Percentiles rank a stretch among this genome's conserved stretches.
phyloP scores from a whole-genome alignment of 2,329 filamentous ascomycete species.

The Endothia cerciana region DNA sequence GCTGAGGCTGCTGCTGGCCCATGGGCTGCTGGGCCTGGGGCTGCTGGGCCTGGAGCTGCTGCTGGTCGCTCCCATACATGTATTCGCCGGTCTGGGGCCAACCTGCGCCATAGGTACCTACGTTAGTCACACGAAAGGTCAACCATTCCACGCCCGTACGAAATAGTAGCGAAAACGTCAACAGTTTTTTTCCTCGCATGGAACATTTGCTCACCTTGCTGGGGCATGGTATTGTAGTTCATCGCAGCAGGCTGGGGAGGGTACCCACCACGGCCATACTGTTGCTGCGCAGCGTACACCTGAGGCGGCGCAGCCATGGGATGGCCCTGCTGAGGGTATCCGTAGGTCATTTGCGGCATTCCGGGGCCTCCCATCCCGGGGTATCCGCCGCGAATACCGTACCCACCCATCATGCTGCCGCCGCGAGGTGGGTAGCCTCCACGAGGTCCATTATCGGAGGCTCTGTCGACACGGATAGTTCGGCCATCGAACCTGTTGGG shows the following conservation, averaged over 20 bases:
- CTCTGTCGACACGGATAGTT: conserved; percentile 93
- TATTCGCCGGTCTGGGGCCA: conserved; percentile 39
- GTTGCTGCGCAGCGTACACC: conserved; percentile 42
- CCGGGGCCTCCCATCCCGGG: conserved; percentile 39
- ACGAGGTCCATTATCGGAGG: conserved; percentile 75
- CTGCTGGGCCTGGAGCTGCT: conserved; percentile 42
- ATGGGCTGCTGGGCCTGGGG: conserved; percentile 38
- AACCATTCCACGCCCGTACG: not conserved
- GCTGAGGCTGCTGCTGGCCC: conserved; percentile 33
- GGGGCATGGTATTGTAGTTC: conserved; percentile 47
- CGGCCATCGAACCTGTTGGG: conserved; percentile 82
- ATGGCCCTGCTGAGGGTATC: conserved; percentile 42
- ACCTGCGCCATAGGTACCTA: conserved; percentile 36
- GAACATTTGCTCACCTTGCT: conserved; percentile 38
- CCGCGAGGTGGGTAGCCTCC: conserved; percentile 59
- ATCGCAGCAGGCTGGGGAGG: conserved; percentile 40
- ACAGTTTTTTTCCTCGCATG: too few species aligned
- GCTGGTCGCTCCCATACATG: conserved; percentile 35
- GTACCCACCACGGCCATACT: conserved; percentile 50
- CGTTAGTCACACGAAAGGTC: not conserved
- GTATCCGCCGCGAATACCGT: conserved; percentile 41
- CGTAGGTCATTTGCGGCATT: conserved; percentile 43
- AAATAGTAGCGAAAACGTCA: not conserved
- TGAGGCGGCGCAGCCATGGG: conserved; percentile 38
- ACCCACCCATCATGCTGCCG: conserved; percentile 41